phyloP scores from a whole-genome alignment of 2,329 filamentous ascomycete genomes.

The Colletotrichum endophyticum region DNA sequence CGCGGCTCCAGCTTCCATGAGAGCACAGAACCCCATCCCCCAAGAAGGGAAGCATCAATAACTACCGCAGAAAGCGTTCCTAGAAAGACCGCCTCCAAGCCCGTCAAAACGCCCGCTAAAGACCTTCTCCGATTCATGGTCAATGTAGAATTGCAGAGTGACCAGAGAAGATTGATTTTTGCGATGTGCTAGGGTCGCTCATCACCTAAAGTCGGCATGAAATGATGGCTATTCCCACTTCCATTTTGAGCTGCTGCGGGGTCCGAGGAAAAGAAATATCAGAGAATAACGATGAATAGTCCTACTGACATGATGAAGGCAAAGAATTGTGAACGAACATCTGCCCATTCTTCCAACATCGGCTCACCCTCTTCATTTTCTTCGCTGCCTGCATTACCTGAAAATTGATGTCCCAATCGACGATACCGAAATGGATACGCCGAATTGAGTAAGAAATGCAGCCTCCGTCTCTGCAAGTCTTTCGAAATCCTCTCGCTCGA shows the following conservation, averaged over 20 bases:
- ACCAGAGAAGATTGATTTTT: slow-evolving; percentile 51
- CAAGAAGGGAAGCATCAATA: slow-evolving; percentile 31
- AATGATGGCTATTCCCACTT: background rate
- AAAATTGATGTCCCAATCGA: background rate
- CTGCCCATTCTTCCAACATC: background rate
- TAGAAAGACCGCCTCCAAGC: slow-evolving; percentile 34
- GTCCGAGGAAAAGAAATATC: background rate
- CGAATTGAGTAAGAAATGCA: background rate
- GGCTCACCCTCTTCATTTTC: background rate
- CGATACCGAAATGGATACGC: background rate
- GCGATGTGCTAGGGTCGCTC: background rate
- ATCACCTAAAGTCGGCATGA: background rate
- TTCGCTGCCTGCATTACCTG: background rate
- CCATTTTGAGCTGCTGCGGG: background rate
- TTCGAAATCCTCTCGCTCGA: background rate
- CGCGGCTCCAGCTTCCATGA: slow-evolving; percentile 35
- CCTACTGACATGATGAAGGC: background rate
- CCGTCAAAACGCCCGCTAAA: slow-evolving; percentile 36
- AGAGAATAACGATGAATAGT: background rate
- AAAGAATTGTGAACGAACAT: background rate
- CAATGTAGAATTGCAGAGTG: slow-evolving; percentile 61
- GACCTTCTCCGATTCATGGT: slow-evolving; percentile 54
- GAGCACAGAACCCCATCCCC: slow-evolving; percentile 44
- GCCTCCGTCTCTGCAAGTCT: background rate
- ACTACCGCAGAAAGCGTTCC: slow-evolving; percentile 29